phyloP scores from a whole-genome alignment of 192 early-diverging fungal species.

The Umbelopsis isabellina region DNA sequence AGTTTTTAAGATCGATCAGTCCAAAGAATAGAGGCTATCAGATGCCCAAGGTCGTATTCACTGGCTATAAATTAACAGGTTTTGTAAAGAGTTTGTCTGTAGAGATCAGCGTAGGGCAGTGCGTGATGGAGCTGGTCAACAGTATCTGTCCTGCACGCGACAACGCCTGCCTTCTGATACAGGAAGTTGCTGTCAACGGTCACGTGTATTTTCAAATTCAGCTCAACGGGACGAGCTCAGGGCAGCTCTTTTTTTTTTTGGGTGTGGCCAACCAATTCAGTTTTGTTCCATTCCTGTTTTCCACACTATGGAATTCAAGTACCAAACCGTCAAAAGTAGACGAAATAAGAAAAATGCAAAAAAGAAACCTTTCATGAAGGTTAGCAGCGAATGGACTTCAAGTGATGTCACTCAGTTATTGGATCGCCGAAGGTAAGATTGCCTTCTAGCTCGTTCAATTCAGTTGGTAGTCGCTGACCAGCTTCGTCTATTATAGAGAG shows the following conservation, averaged over 20 bases:
- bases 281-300: not conserved
- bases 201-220: not conserved
- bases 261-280: no score
- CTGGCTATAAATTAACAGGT: no score
- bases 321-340: conserved; percentile 18
- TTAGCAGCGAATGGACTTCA: conserved; percentile 28
- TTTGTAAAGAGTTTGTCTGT: no score
- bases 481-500: not conserved
- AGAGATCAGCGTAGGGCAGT: no score
- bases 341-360: conserved; percentile 23
- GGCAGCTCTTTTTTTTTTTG: no score
- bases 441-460: not conserved
- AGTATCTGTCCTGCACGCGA: not conserved
- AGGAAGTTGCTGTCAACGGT: not conserved
- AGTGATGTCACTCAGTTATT: conserved; percentile 25
- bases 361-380: conserved; percentile 23
- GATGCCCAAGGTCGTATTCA: no score
- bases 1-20: not conserved
- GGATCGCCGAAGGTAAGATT: conserved; percentile 24
- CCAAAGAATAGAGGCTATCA: not conserved
- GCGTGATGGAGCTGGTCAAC: not conserved
- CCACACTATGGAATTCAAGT: conserved; percentile 25
- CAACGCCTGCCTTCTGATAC: not conserved
- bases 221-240: not conserved
- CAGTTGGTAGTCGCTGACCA: not conserved